phyloP scores from a whole-genome alignment of 2,329 filamentous ascomycete genomes.

The Pyricularia pennisetigena region DNA sequence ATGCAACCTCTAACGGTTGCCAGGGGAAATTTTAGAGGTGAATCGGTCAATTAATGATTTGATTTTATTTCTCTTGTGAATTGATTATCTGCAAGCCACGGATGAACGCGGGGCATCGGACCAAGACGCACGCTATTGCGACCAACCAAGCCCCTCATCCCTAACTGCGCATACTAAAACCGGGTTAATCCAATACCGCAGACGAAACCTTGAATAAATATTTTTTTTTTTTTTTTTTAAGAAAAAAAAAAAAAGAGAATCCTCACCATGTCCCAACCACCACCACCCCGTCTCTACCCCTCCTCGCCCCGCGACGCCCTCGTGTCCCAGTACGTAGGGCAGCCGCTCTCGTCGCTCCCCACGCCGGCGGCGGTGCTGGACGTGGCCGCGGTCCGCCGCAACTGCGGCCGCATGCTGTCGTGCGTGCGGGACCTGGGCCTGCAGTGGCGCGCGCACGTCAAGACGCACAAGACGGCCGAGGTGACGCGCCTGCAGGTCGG shows the following conservation, averaged over 20 bases:
- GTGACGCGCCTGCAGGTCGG: constrained; percentile 63
- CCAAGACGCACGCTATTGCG: neutral
- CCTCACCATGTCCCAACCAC: neutral
- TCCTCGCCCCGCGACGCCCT: constrained; percentile 23
- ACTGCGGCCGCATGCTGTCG: constrained; percentile 43
- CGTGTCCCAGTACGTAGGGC: constrained; percentile 42
- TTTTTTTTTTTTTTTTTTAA: no score
- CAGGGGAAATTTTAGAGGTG: neutral
- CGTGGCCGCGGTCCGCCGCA: constrained; percentile 51
- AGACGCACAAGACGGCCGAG: constrained; percentile 74
- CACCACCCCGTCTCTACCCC: constrained; percentile 2
- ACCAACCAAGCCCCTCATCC: neutral
- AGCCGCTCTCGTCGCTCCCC: constrained; percentile 32
- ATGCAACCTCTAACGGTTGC: neutral
- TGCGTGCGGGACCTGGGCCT: constrained; percentile 13
- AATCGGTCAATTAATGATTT: neutral
- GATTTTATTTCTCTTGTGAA: no score
- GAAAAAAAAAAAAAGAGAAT: neutral
- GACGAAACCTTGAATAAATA: no score
- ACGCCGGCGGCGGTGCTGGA: constrained; percentile 63
- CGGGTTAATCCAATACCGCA: no score
- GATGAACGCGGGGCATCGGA: neutral
- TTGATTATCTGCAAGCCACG: no score
- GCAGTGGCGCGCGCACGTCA: constrained; percentile 65
- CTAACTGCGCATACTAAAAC: no score